Conservation (phyloP, 805 yeast species). For the Jamesozyma jinghongensis region DNA sequence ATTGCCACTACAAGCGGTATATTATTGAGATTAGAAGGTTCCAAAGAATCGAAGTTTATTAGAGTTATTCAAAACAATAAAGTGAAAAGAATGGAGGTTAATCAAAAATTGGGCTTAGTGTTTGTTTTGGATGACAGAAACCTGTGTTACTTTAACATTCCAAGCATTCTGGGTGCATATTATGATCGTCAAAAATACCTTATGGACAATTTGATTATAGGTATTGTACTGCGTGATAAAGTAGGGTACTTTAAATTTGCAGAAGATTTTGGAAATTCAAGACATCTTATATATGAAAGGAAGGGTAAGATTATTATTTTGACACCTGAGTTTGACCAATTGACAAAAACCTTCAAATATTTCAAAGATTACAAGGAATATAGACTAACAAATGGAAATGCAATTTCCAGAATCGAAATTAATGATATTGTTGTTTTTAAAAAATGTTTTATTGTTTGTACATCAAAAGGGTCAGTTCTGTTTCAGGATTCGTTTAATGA, state of each 20-base stretch:
- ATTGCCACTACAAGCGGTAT: slow-evolving; percentile 61
- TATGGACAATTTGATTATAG: slow-evolving; percentile 32
- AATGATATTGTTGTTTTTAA: slow-evolving; percentile 54
- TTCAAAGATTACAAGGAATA: slow-evolving; percentile 44
- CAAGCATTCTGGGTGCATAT: slow-evolving; percentile 52
- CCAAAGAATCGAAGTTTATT: slow-evolving; percentile 8
- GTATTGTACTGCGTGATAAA: slow-evolving; percentile 44
- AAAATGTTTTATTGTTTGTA: slow-evolving; percentile 56
- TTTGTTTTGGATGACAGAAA: slow-evolving; percentile 50
- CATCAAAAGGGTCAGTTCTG: slow-evolving; percentile 58
- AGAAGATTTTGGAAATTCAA: slow-evolving; percentile 49
- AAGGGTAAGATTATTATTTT: slow-evolving; percentile 39
- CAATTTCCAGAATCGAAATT: slow-evolving; percentile 47
- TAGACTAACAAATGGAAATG: slow-evolving; percentile 46
- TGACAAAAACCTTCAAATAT: slow-evolving; percentile 24
- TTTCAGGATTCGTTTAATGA: slow-evolving; percentile 45
- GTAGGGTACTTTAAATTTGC: slow-evolving; percentile 61
- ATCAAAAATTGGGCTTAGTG: slow-evolving; percentile 41
- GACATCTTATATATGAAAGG: slow-evolving; percentile 49
- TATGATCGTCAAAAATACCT: slow-evolving; percentile 33
- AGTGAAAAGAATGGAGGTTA: slow-evolving; percentile 49
- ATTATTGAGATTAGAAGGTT: slow-evolving; percentile 33
- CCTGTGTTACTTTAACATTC: slow-evolving; percentile 54
- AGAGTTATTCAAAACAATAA: slow-evolving; percentile 32
- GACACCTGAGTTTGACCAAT: slow-evolving; percentile 29